Conservation (phyloP, 2,329 filamentous ascomycete species). For the Hirsutella thompsonii region DNA sequence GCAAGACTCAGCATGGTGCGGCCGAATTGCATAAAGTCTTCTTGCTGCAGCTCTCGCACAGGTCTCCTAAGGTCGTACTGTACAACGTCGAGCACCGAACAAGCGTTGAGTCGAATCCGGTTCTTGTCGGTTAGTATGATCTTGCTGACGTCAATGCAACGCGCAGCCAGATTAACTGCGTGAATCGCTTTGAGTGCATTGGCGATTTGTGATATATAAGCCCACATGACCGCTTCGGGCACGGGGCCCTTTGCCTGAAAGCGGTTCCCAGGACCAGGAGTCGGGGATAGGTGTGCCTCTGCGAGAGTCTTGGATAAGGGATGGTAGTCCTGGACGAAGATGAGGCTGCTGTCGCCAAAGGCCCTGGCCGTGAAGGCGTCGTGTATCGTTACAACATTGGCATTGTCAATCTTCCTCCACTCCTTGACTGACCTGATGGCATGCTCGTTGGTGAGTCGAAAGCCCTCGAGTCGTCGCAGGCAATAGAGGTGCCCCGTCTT, state of each 20-base stretch:
- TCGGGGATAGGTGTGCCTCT: slow-evolving; percentile 57
- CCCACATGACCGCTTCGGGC: slow-evolving; percentile 71
- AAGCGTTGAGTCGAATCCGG: slow-evolving; percentile 76
- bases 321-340: slow-evolving; percentile 89
- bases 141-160: slow-evolving; percentile 78
- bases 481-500: slow-evolving; percentile 86
- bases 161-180: slow-evolving; percentile 64
- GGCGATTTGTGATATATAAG: slow-evolving; percentile 82
- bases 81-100: slow-evolving; percentile 79
- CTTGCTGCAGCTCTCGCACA: slow-evolving; percentile 67
- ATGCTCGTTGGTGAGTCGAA: slow-evolving; percentile 76
- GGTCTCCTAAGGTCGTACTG: slow-evolving; percentile 62
- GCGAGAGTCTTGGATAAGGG: slow-evolving; percentile 81
- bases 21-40: slow-evolving; percentile 78
- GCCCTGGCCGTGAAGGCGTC: slow-evolving; percentile 88
- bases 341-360: slow-evolving; percentile 88
- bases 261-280: slow-evolving; percentile 27
- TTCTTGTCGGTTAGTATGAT: slow-evolving; percentile 85
- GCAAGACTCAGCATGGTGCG: slow-evolving; percentile 73
- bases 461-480: slow-evolving; percentile 76
- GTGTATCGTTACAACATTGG: slow-evolving; percentile 72
- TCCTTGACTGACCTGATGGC: slow-evolving; percentile 76
- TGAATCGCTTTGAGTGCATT: slow-evolving; percentile 84
- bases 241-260: slow-evolving; percentile 34
- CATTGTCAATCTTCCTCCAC: slow-evolving; percentile 78